These are phyloP conservation scores for Hypoxylon sp. DNA, from an alignment of 2,329 filamentous ascomycete genomes.

Conservation along the genomic window DNA sequence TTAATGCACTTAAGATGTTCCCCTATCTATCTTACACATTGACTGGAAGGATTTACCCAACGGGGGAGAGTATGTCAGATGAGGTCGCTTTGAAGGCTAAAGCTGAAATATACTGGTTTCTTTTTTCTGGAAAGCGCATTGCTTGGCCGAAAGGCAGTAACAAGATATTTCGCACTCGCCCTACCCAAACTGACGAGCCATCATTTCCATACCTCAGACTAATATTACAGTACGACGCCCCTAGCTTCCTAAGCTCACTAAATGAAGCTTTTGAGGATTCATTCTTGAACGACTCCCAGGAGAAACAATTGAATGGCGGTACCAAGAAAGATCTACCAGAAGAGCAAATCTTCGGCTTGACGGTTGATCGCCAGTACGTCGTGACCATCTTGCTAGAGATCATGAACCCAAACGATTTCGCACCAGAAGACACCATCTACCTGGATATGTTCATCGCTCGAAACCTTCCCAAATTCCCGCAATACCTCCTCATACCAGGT, in stretches of 20 bases:
- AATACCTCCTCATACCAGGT: conserved; percentile 91
- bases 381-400: conserved; percentile 90
- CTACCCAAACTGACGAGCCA: conserved; percentile 66
- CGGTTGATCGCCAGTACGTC: conserved; percentile 90
- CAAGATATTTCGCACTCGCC: conserved; percentile 68
- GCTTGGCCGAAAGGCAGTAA: conserved; percentile 75
- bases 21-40: conserved; percentile 92
- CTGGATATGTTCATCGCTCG: conserved; percentile 98
- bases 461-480: conserved; percentile 94
- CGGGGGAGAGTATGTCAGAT: conserved; percentile 77
- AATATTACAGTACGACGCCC: conserved; percentile 86
- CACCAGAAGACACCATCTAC: conserved; percentile 85
- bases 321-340: conserved; percentile 63
- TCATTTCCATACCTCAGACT: conserved; percentile 86
- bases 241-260: conserved; percentile 91
- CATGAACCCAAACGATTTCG: conserved; percentile 81
- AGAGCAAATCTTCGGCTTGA: conserved; percentile 73
- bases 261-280: conserved; percentile 98
- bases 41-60: conserved; percentile 91
- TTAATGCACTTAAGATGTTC: conserved; percentile 89
- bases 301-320: conserved; percentile 66
- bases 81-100: conserved; percentile 80
- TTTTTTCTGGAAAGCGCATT: conserved; percentile 85
- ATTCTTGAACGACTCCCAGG: conserved; percentile 84
- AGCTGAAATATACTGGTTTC: conserved; percentile 87